phyloP scores from a whole-genome alignment of 164 flowering plant genomes.

The Magnolia sinica region DNA sequence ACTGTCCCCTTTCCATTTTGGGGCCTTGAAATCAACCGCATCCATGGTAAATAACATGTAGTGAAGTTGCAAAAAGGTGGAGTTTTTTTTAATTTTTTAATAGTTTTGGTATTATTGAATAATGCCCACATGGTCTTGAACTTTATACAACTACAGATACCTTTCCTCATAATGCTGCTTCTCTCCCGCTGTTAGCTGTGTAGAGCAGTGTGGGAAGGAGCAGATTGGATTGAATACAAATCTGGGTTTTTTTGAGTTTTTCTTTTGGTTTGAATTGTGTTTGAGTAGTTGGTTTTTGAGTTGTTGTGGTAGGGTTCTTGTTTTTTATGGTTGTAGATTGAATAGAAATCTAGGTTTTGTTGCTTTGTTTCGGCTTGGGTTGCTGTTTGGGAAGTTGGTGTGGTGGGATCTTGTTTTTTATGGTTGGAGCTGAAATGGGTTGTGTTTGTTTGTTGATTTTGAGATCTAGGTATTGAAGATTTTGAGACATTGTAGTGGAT shows the following conservation, averaged over 20 bases:
- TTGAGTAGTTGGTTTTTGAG: too few species aligned
- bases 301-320: background rate
- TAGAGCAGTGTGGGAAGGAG: background rate
- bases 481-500: constrained; percentile 1
- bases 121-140: too few species aligned
- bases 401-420: constrained; percentile 12
- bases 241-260: too few species aligned
- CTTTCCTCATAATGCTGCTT: constrained; percentile 45
- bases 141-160: constrained; percentile 52
- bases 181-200: background rate
- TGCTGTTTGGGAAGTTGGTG: constrained; percentile 19
- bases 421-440: constrained; percentile 21
- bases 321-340: constrained; percentile 11
- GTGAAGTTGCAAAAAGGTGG: background rate
- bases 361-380: constrained; percentile 23
- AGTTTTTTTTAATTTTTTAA: too few species aligned
- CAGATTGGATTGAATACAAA: constrained; percentile 1
- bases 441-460: constrained; percentile 17
- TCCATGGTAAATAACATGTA: too few species aligned
- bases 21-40: too few species aligned
- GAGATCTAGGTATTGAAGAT: constrained; percentile 33
- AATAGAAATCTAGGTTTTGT: too few species aligned
- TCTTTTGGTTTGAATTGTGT: too few species aligned
- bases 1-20: too few species aligned
- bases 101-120: constrained; percentile 31